Evolutionary conservation across 2,329 filamentous ascomycete species (phyloP), one percentile per base, ranked within the genome.

Genomic region (Talaromyces funiculosus): DNA sequence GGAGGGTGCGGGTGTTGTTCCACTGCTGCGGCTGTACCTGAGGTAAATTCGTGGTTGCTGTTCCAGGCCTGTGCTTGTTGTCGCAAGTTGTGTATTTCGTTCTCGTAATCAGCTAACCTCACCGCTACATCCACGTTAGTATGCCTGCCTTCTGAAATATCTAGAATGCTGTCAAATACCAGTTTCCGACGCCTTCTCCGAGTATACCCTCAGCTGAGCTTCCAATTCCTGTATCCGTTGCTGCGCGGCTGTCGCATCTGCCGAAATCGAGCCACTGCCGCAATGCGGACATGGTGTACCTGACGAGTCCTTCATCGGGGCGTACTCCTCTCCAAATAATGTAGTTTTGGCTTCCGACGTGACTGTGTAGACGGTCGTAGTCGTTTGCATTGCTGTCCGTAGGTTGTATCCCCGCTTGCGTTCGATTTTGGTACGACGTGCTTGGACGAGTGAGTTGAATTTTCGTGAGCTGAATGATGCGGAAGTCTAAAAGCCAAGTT

Each of bases 41-140:
- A 66, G 18, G 69, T 69, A 26, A 70, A 61, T 22, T 65, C 60
- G 24, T 57, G 65, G n/a, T 70, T 43, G 29, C 31, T 40, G 53
- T 68, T 66, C 33, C 67, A 63, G 16, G 67, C 62, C 53, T 67
- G 62, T 14, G 66, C 53, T 66, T 74, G 68, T 33, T 71, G 66
- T 68, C 73, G 73, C 33, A 86, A 74, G 56, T 75, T 76, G 59
- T 78, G 81, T 24, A 86, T 74, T 68, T 86, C 82, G 64, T 86
- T 83, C 76, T 87, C 84, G 71, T 86, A 86, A 70, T 86, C 82
- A 67, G 83, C 82, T 64, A 85, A 80, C 70, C 78, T 84, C 65
- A 81, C 78, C 53, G 80, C 82, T 83, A 66, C 65, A 51, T 24
- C 26, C 12, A 35, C 37, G 7, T 56, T 59, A 35, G 20, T 22